Conservation (phyloP, 2,329 filamentous ascomycete genomes). For the Apiospora saccharicola region DNA sequence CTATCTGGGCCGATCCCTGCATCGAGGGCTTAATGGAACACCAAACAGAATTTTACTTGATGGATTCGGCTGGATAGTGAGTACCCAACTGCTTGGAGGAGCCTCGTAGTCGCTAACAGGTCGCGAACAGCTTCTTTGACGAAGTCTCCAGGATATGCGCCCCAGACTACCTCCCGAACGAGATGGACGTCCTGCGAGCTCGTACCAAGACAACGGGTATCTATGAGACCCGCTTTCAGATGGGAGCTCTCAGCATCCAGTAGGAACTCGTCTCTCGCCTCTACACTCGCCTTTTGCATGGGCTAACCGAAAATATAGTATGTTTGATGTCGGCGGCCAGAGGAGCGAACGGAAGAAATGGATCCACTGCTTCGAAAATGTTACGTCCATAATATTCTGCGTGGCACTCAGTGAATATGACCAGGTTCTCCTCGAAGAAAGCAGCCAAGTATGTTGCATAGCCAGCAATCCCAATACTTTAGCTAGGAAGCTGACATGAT, state of each 20-base stretch:
- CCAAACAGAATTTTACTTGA: slow-evolving; percentile 97
- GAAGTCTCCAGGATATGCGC: slow-evolving; percentile 86
- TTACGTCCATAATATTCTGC: slow-evolving; percentile 99
- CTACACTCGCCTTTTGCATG: background rate
- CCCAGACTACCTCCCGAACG: slow-evolving; percentile 87
- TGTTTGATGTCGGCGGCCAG: slow-evolving; percentile 99
- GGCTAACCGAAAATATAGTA: slow-evolving; percentile 61
- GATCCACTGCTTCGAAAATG: slow-evolving; percentile 99
- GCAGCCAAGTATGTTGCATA: slow-evolving; percentile 78
- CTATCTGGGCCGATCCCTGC: slow-evolving; percentile 89
- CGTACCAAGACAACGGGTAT: slow-evolving; percentile 99
- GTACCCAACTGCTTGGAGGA: slow-evolving; percentile 42
- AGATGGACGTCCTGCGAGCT: slow-evolving; percentile 93
- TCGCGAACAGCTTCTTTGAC: slow-evolving; percentile 82
- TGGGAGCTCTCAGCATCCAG: slow-evolving; percentile 99
- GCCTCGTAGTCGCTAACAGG: background rate
- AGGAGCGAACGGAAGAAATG: slow-evolving; percentile 98
- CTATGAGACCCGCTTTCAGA: slow-evolving; percentile 97
- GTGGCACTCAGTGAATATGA: slow-evolving; percentile 98
- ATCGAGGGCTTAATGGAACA: slow-evolving; percentile 87
- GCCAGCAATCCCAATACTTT: background rate
- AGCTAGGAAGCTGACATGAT: background rate
- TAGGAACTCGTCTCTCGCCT: slow-evolving; percentile 56
- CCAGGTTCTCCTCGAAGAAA: slow-evolving; percentile 94
- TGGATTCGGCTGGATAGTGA: slow-evolving; percentile 99